Conservation (phyloP, 2,329 filamentous ascomycete genomes). For the Nannizzia gypsea region DNA sequence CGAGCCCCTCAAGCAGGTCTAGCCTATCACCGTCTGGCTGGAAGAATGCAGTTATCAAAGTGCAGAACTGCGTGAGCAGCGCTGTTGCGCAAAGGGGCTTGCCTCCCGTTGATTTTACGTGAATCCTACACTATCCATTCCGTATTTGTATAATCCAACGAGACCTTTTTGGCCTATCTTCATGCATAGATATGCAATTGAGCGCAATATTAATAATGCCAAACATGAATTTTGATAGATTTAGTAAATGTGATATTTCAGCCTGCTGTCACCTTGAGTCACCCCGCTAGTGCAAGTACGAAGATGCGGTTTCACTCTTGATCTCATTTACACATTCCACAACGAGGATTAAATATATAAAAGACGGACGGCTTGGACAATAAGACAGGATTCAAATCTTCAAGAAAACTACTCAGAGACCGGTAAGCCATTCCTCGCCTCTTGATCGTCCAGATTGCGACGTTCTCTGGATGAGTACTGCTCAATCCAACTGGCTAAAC, state of each 20-base stretch:
- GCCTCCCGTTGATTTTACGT: constrained; percentile 40
- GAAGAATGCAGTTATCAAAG: constrained; percentile 13
- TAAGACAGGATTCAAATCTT: not conserved
- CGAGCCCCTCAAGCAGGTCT: not conserved
- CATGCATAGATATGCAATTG: not conserved
- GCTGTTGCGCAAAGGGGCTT: constrained; percentile 48
- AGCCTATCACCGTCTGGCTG: constrained; percentile 5
- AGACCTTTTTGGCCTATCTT: not conserved
- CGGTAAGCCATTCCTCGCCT: not conserved
- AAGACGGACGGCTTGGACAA: not conserved
- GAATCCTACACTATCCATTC: not conserved
- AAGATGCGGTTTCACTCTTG: not conserved
- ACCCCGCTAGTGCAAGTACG: not conserved
- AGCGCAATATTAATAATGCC: not conserved
- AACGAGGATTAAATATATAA: not conserved
- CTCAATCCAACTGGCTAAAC: too few relatives aligned
- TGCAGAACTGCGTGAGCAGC: constrained; percentile 36
- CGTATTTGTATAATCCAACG: not conserved
- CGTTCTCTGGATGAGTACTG: too few relatives aligned
- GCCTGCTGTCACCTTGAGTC: not conserved
- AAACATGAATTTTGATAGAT: not conserved
- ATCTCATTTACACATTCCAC: not conserved
- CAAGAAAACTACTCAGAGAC: not conserved
- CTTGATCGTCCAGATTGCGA: not conserved
- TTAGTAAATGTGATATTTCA: not conserved